phyloP scores from a whole-genome alignment of 768 basidiomycete species.

The Hortiboletus campestris region DNA sequence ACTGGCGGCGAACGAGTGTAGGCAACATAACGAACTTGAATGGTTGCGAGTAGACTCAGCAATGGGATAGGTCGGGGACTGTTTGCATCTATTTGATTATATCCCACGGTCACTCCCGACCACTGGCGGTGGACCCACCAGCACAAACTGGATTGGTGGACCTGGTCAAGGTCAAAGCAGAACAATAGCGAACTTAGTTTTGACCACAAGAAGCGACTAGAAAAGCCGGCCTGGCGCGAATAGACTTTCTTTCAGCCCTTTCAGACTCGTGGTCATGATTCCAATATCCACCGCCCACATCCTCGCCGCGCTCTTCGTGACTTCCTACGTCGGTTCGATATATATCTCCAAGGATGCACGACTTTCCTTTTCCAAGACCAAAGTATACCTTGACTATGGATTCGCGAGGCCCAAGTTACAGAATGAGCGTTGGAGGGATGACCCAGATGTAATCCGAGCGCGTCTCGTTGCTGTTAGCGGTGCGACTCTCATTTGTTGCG shows the following conservation, averaged over 20 bases:
- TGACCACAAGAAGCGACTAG: constrained; percentile 9
- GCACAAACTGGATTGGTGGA: not conserved
- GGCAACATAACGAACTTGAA: constrained; percentile 62
- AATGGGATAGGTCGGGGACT: constrained; percentile 24
- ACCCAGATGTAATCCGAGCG: constrained; percentile 81
- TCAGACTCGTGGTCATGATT: constrained; percentile 18
- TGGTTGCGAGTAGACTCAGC: not conserved
- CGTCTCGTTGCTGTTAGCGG: constrained; percentile 65
- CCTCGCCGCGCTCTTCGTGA: constrained; percentile 57
- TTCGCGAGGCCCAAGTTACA: constrained; percentile 31
- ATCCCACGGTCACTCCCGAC: constrained; percentile 20
- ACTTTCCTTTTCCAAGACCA: constrained; percentile 44
- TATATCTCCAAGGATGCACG: constrained; percentile 71
- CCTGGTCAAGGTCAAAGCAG: not conserved
- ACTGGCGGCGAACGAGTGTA: constrained; percentile 79
- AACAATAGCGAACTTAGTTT: constrained; percentile 13
- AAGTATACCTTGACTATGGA: constrained; percentile 24
- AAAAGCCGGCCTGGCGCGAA: constrained; percentile 13
- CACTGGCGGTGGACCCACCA: constrained; percentile 6
- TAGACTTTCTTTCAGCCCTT: not conserved
- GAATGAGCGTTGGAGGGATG: constrained; percentile 68
- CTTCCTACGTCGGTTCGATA: constrained; percentile 78
- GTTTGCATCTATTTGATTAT: constrained; percentile 18
- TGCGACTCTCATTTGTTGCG: constrained; percentile 60
- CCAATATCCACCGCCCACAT: constrained; percentile 45